Evolutionary conservation across 139 green algal species (phyloP).

Genomic region (Diplosphaera chodatii): DNA sequence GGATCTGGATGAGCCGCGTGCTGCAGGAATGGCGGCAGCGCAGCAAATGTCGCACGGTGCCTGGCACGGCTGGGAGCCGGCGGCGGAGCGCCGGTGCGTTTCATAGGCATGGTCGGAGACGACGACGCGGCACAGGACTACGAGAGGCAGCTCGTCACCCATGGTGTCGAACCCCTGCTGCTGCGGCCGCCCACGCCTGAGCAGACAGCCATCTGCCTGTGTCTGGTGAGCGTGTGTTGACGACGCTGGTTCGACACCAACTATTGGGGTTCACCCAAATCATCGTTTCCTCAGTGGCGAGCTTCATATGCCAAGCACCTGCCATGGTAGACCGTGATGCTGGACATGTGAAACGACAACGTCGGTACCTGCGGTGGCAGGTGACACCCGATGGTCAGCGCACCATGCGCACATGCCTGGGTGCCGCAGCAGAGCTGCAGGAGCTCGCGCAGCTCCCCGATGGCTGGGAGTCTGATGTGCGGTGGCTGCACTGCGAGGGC

Average conservation of each 20-base stretch:
- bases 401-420: constrained; percentile 86
- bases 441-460: constrained; percentile 24
- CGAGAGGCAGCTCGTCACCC: constrained; percentile 28
- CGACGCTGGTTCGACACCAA: too few relatives aligned
- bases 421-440: constrained; percentile 56
- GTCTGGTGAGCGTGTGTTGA: constrained; percentile 40
- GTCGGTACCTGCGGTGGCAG: too few relatives aligned
- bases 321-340: too few relatives aligned
- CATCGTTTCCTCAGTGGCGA: too few relatives aligned
- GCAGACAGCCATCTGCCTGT: constrained; percentile 54
- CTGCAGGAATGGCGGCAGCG: constrained; percentile 50
- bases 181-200: constrained; percentile 25
- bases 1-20: too few relatives aligned
- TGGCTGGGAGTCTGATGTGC: constrained; percentile 17
- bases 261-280: too few relatives aligned
- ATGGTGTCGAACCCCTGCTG: constrained; percentile 49
- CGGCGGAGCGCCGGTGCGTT: neutral
- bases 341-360: too few relatives aligned
- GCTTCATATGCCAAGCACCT: too few relatives aligned
- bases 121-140: constrained; percentile 54
- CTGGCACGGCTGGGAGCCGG: constrained; percentile 21
- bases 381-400: constrained; percentile 75
- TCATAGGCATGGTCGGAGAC: constrained; percentile 63
- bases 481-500: constrained; percentile 74
- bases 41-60: constrained; percentile 66